A percentile compares a stretch with the other conserved stretches of the same genome.
Evolutionary conservation across 345 rosid genomes (phyloP).

Genomic region (Draba incana): DNA sequence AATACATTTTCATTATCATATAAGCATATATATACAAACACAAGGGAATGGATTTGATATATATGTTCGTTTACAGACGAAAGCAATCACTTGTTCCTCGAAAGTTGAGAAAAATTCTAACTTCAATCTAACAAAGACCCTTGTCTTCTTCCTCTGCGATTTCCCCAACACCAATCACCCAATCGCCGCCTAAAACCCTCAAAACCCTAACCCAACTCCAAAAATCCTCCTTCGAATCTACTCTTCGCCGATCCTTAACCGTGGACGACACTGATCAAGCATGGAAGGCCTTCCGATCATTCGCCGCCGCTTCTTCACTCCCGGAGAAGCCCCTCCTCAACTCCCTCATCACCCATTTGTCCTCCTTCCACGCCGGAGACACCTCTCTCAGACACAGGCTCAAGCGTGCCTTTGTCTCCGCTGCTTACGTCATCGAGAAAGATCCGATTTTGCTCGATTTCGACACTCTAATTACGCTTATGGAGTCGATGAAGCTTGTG

Average conservation of each 20-base stretch:
- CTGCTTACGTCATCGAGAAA: conserved; percentile 70
- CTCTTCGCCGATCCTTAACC: conserved; percentile 58
- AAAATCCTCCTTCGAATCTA: conserved; percentile 49
- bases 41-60: no score
- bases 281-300: conserved; percentile 76
- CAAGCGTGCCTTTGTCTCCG: conserved; percentile 91
- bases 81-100: not conserved
- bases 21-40: no score
- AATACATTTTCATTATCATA: no score
- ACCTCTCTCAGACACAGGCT: conserved; percentile 61
- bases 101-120: conserved; percentile 54
- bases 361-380: conserved; percentile 24
- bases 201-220: conserved; percentile 52
- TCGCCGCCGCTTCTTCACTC: conserved; percentile 54
- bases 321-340: conserved; percentile 65
- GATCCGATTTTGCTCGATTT: conserved; percentile 59
- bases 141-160: conserved; percentile 40
- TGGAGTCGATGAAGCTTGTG: conserved; percentile 63
- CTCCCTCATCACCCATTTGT: conserved; percentile 63
- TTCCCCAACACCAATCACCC: conserved; percentile 35
- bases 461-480: conserved; percentile 52
- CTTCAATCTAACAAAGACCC: conserved; percentile 39
- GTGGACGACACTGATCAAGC: conserved; percentile 60
- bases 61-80: no score
- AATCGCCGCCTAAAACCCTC: conserved; percentile 22